phyloP scores from a whole-genome alignment of 2,329 filamentous ascomycete genomes.

The Ploettnerulaceae sp. region DNA sequence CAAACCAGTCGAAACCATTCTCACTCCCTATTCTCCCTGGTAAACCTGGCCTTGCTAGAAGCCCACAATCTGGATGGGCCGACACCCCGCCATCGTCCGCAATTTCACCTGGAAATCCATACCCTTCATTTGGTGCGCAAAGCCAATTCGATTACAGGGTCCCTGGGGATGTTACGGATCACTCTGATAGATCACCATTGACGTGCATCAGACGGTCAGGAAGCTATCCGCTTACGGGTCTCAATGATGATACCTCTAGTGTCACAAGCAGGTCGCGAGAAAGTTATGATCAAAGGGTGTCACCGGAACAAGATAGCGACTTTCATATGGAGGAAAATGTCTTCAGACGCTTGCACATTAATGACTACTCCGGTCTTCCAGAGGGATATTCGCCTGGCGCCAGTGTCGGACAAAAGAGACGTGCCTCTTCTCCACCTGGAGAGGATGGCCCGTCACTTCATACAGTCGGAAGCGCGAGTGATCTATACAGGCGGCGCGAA shows the following conservation, averaged over 20 bases:
- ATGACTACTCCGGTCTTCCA: slow-evolving; percentile 41
- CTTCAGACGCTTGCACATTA: slow-evolving; percentile 47
- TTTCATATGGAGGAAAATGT: slow-evolving; percentile 49
- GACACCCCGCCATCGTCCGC: slow-evolving; percentile 30
- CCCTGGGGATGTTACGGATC: slow-evolving; percentile 30
- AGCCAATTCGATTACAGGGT: slow-evolving; percentile 29
- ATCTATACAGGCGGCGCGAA: slow-evolving; percentile 36
- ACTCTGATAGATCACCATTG: slow-evolving; percentile 29
- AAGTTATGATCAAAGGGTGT: slow-evolving; percentile 56
- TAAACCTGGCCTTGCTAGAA: slow-evolving; percentile 29
- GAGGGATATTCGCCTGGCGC: slow-evolving; percentile 30
- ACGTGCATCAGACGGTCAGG: slow-evolving; percentile 40
- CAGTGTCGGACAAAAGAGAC: slow-evolving; percentile 54
- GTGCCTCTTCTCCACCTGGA: slow-evolving; percentile 56
- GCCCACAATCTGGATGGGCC: slow-evolving; percentile 31
- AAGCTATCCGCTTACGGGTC: slow-evolving; percentile 38
- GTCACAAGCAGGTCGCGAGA: slow-evolving; percentile 49
- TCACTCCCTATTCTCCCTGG: slow-evolving; percentile 33
- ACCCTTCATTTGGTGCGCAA: slow-evolving; percentile 21
- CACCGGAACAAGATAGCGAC: slow-evolving; percentile 37
- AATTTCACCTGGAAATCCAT: slow-evolving; percentile 28
- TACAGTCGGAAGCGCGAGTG: slow-evolving; percentile 32
- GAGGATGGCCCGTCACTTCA: slow-evolving; percentile 40
- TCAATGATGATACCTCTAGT: slow-evolving; percentile 46
- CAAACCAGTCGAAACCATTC: slow-evolving; percentile 33